Base-by-base conservation (phyloP, 2,329 filamentous ascomycete species). In the Diaporthe sp. region DNA sequence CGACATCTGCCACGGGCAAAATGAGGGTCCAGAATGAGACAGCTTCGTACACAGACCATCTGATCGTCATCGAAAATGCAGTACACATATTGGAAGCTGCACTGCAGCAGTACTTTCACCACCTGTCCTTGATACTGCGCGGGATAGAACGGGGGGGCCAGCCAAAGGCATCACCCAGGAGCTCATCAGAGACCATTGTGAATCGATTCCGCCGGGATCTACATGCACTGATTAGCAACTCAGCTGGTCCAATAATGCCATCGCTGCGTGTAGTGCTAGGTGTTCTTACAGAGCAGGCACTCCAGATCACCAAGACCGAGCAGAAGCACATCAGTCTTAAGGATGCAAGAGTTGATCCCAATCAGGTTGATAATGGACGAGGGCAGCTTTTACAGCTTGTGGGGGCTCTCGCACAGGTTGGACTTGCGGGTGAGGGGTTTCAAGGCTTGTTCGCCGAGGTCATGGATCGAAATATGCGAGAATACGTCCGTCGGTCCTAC, bases 401-500 rank as follows among this genome's bases (percentile, higher is more conserved):
- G 2, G 87, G 89, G 67, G 89, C 90, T 12, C 84, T 95, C 22
- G 86, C 89, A 78, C 87, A 89, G 63, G 90, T 95, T 31, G 94
- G 94, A 0, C 85, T 95, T 25, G 92, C 92, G 1, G 93, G 92
- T 37, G 92, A 94, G 79, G 87, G 86, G 67, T 94, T 94, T 71
- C 92, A 95, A 80, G 89, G 93, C 42, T 86, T 94, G 49, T 93
- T 95, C 80, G 94, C 93, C 22, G 91, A 93, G 82, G 88, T 93
- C 37, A 92, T 95, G 87, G 89, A 95, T 80, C 85, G 85, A 49
- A 87, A 92, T 75, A 91, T 95, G 87, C 88, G 88, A 58, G 85
- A 89, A 17, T 93, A 92, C 79, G 89, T 95, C 55, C 85, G 85
- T 53, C 86, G 87, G 67, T 90, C 89, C 9, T 95, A 92, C 80